Conservation (phyloP, 106 monocot species). For the Acorus calamus region DNA sequence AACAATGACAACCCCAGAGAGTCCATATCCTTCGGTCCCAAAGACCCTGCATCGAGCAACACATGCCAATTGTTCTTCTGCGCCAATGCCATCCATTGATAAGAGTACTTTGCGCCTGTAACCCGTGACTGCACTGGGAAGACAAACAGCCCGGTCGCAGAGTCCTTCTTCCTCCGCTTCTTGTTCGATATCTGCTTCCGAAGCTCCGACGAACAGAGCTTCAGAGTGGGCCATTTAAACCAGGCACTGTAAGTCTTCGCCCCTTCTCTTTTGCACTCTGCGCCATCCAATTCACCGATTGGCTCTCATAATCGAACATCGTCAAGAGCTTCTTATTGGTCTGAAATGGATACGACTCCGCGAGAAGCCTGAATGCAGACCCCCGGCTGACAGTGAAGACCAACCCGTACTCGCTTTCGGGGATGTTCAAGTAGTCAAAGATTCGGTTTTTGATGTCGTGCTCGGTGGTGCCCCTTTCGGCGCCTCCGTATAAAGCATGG, state of each 20-base stretch:
- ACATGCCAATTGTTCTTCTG: constrained; percentile 99
- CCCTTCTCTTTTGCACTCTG: constrained; percentile 80
- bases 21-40: constrained; percentile 98
- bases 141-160: constrained; percentile 76
- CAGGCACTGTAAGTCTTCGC: constrained; percentile 68
- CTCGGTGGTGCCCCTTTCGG: constrained; percentile 77
- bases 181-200: constrained; percentile 66
- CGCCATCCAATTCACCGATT: constrained; percentile 85
- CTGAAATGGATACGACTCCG: constrained; percentile 89
- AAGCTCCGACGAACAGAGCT: constrained; percentile 69
- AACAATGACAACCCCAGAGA: constrained; percentile 88
- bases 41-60: constrained; percentile 87
- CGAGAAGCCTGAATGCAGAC: constrained; percentile 81
- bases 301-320: constrained; percentile 97
- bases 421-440: constrained; percentile 90
- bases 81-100: constrained; percentile 98
- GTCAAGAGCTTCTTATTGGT: constrained; percentile 88
- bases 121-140: constrained; percentile 92
- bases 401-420: constrained; percentile 83
- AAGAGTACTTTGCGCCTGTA: constrained; percentile 82
- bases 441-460: constrained; percentile 72
- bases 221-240: constrained; percentile 85
- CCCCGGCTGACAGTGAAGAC: constrained; percentile 92
- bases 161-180: constrained; percentile 71
- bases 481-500: constrained; percentile 77